These are phyloP conservation scores for Anisogramma anomala DNA, from an alignment of 2,329 filamentous ascomycete genomes.

Conservation along the genomic window DNA sequence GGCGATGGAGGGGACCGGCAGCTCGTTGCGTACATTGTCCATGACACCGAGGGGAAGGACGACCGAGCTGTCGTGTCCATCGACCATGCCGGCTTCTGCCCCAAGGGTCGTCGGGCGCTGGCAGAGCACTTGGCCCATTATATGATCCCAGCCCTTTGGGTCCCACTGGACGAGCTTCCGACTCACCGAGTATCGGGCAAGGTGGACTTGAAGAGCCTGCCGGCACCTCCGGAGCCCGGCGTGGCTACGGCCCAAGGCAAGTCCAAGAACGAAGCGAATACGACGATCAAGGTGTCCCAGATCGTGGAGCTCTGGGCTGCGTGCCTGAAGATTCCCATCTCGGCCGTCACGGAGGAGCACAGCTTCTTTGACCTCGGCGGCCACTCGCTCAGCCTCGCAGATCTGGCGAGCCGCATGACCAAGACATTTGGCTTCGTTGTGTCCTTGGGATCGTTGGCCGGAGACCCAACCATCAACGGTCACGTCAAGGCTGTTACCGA, in stretches of 20 bases:
- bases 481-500: conserved; percentile 61
- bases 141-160: conserved; percentile 73
- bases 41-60: conserved; percentile 40
- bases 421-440: conserved; percentile 62
- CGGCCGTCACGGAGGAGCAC: conserved; percentile 54
- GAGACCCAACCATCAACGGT: conserved; percentile 58
- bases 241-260: conserved; percentile 24
- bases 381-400: conserved; percentile 66
- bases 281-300: conserved; percentile 53
- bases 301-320: conserved; percentile 63
- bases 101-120: conserved; percentile 53
- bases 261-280: conserved; percentile 40
- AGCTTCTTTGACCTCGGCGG: conserved; percentile 75
- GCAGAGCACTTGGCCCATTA: conserved; percentile 62
- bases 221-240: conserved; percentile 41
- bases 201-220: conserved; percentile 60
- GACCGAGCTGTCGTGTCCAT: conserved; percentile 43
- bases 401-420: conserved; percentile 59
- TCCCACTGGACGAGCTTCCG: conserved; percentile 57
- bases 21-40: conserved; percentile 65
- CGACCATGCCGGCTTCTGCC: conserved; percentile 60
- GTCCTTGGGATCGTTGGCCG: conserved; percentile 58
- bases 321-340: conserved; percentile 52
- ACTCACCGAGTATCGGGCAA: conserved; percentile 73
- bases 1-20: conserved; percentile 67